These are phyloP conservation scores for Pseudogymnoascus destructans DNA, from an alignment of 2,329 filamentous ascomycete genomes.

Conservation along the genomic window DNA sequence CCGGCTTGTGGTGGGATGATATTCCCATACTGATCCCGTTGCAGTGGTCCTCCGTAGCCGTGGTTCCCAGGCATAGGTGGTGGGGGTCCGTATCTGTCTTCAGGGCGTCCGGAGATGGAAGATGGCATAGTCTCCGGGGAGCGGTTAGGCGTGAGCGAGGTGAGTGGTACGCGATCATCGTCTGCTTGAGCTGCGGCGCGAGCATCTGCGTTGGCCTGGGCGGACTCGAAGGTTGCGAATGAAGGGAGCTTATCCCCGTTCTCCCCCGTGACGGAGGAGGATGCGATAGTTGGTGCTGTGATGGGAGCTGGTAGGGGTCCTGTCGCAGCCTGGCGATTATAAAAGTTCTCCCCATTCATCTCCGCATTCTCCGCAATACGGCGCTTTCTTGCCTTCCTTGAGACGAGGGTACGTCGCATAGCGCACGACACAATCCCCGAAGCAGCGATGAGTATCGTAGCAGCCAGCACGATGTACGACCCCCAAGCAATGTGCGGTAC, in stretches of 20 bases:
- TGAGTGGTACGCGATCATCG: slow-evolving; percentile 61
- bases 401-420: slow-evolving; percentile 85
- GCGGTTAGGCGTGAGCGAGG: slow-evolving; percentile 42
- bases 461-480: slow-evolving; percentile 81
- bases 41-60: slow-evolving; percentile 24
- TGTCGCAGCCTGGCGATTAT: slow-evolving; percentile 46
- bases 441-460: slow-evolving; percentile 71
- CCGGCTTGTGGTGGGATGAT: slow-evolving; percentile 23
- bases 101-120: not conserved
- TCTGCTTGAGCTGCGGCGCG: slow-evolving; percentile 39
- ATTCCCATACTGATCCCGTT: slow-evolving; percentile 54
- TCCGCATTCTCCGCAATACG: slow-evolving; percentile 88
- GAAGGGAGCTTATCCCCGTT: slow-evolving; percentile 40
- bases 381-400: slow-evolving; percentile 83
- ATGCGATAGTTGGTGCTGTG: slow-evolving; percentile 35
- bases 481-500: slow-evolving; percentile 91
- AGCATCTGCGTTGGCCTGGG: slow-evolving; percentile 37
- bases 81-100: not conserved
- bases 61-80: not conserved
- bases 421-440: slow-evolving; percentile 81
- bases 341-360: slow-evolving; percentile 92
- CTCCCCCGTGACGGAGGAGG: slow-evolving; percentile 44
- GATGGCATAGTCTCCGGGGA: not conserved
- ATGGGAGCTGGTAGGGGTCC: slow-evolving; percentile 18
- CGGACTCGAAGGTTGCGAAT: slow-evolving; percentile 51